phyloP scores from a whole-genome alignment of 2,329 filamentous ascomycete genomes.

The Botryosphaeria dothidea region DNA sequence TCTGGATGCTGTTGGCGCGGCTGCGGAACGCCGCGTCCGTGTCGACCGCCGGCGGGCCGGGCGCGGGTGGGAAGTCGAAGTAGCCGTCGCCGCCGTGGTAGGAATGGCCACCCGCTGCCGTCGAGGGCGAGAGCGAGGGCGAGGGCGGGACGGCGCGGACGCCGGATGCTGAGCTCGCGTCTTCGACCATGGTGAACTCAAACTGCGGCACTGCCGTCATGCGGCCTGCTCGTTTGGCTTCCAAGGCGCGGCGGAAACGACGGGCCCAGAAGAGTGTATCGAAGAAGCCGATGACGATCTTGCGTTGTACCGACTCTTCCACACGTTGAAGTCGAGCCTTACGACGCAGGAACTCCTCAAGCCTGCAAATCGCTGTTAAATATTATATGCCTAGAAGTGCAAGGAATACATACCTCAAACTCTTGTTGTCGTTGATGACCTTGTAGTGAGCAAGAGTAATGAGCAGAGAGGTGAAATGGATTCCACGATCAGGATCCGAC shows the following conservation, averaged over 20 bases:
- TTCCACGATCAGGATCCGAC: conserved; percentile 83
- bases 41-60: neutral
- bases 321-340: conserved; percentile 89
- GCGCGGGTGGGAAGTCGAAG: neutral
- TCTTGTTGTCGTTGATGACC: conserved; percentile 97
- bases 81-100: neutral
- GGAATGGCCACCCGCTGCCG: neutral
- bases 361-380: conserved; percentile 46
- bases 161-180: conserved; percentile 51
- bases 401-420: conserved; percentile 63
- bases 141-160: conserved; percentile 25
- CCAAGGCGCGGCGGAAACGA: conserved; percentile 73
- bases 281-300: conserved; percentile 92
- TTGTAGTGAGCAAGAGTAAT: conserved; percentile 99
- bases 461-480: conserved; percentile 86
- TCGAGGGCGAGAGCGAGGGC: conserved; percentile 28
- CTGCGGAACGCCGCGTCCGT: conserved; percentile 26
- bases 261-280: conserved; percentile 89
- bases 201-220: conserved; percentile 73
- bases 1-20: conserved; percentile 41
- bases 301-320: conserved; percentile 88
- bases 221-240: conserved; percentile 70
- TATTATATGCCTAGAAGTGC: neutral
- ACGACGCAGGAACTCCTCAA: conserved; percentile 92
- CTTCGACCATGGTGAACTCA: conserved; percentile 75